A percentile compares a stretch with the other conserved stretches of the same genome.
Conservation (phyloP, 805 yeast species). For the Peterozyma toletana region DNA sequence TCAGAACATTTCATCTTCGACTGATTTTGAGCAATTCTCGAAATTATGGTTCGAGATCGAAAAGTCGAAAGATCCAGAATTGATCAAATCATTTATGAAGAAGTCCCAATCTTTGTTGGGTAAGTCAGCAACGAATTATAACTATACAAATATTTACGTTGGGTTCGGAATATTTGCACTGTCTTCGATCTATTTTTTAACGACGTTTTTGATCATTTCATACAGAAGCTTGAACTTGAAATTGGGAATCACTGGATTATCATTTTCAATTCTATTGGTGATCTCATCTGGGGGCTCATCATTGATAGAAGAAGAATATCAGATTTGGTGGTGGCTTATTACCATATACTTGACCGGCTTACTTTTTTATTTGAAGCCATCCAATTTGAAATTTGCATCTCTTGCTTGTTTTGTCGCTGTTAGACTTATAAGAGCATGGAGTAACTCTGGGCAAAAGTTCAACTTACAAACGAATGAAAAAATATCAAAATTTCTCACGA, state of each 20-base stretch:
- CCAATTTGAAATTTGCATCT: slow-evolving; percentile 3
- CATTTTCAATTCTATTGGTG: slow-evolving; percentile 29
- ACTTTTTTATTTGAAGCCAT: slow-evolving; percentile 10
- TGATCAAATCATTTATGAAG: slow-evolving; percentile 29
- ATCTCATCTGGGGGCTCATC: slow-evolving; percentile 76
- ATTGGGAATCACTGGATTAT: slow-evolving; percentile 9
- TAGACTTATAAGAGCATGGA: slow-evolving; percentile 75
- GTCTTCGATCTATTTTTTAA: slow-evolving; percentile 22
- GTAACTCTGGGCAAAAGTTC: slow-evolving; percentile 83
- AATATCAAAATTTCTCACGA: slow-evolving; percentile 34
- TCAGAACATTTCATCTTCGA: background rate
- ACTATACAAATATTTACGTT: slow-evolving; percentile 37
- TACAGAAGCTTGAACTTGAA: slow-evolving; percentile 1
- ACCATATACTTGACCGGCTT: slow-evolving; percentile 23
- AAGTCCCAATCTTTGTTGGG: slow-evolving; percentile 44
- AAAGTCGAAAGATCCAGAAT: slow-evolving; percentile 5
- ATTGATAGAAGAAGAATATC: slow-evolving; percentile 92
- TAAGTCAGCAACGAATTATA: slow-evolving; percentile 66
- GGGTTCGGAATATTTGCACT: slow-evolving; percentile 29
- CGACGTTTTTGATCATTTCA: slow-evolving; percentile 13
- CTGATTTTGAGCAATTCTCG: slow-evolving; percentile 8
- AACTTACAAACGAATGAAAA: slow-evolving; percentile 39
- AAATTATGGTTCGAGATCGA: slow-evolving; percentile 2
- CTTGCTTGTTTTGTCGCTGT: slow-evolving; percentile 25
- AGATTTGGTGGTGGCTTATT: slow-evolving; percentile 84